Percentiles rank a stretch among this genome's conserved stretches.
phyloP scores from a whole-genome alignment of 805 yeast genomes.

The Lachancea thermotolerans region DNA sequence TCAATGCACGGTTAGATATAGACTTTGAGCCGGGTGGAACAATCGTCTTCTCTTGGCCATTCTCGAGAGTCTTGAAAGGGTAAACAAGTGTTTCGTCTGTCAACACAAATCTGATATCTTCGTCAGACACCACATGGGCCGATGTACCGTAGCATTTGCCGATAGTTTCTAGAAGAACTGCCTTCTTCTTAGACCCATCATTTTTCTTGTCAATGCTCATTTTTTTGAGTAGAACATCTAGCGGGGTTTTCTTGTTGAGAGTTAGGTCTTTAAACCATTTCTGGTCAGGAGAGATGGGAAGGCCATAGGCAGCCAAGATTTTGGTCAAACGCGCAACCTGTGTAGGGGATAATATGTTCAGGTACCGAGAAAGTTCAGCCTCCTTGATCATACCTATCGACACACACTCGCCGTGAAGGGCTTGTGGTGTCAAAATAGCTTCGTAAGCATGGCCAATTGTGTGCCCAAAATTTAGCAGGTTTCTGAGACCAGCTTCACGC shows the following conservation, averaged over 20 bases:
- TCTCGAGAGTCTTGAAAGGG: conserved; percentile 38
- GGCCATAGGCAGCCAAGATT: conserved; percentile 75
- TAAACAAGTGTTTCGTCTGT: conserved; percentile 74
- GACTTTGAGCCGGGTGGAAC: conserved; percentile 97
- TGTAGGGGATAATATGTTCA: conserved; percentile 82
- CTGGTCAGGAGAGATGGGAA: conserved; percentile 77
- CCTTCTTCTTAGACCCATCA: conserved; percentile 84
- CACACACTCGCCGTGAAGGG: conserved; percentile 98
- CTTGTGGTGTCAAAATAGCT: conserved; percentile 94
- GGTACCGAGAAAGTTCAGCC: conserved; percentile 89
- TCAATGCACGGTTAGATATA: conserved; percentile 88
- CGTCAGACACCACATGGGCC: conserved; percentile 79
- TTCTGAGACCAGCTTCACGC: conserved; percentile 90
- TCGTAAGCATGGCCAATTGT: conserved; percentile 97
- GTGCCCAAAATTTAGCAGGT: conserved; percentile 90
- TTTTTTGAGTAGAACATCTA: conserved; percentile 64
- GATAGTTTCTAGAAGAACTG: conserved; percentile 73
- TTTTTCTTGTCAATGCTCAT: conserved; percentile 97
- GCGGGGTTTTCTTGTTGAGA: conserved; percentile 62
- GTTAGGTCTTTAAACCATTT: conserved; percentile 64
- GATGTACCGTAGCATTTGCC: conserved; percentile 85
- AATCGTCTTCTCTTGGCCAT: conserved; percentile 36
- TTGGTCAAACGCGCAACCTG: conserved; percentile 87
- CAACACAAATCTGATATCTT: conserved; percentile 70
- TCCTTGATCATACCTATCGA: conserved; percentile 92